These are phyloP conservation scores for Eimeria praecox DNA, from an alignment of 169 alveolate species.

Conservation along the genomic window DNA sequence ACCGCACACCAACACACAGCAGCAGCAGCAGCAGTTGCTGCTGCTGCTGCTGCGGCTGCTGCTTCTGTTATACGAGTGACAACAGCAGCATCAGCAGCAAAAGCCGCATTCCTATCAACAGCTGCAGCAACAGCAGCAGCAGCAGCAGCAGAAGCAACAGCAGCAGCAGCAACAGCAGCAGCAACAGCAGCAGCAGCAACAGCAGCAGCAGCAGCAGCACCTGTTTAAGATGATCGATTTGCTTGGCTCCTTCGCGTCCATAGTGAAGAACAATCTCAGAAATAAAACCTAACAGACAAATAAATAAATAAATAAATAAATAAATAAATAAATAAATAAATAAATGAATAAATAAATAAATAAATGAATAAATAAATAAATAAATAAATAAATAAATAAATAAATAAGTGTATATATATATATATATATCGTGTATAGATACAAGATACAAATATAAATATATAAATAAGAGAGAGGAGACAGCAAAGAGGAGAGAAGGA, in stretches of 20 bases:
- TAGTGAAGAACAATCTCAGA: background rate
- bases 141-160: background rate
- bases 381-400: no score
- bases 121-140: constrained; percentile 26
- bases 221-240: background rate
- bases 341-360: no score
- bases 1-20: background rate
- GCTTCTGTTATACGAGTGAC: background rate
- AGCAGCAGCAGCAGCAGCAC: background rate
- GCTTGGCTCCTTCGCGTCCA: background rate
- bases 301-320: background rate
- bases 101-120: background rate
- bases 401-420: no score
- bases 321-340: background rate
- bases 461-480: no score
- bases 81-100: constrained; percentile 7
- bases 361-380: no score
- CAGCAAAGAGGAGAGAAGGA: no score
- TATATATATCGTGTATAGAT: no score
- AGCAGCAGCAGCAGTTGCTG: background rate
- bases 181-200: background rate
- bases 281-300: background rate
- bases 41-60: background rate
- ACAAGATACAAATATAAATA: no score
- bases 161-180: constrained; percentile 16